Evolutionary conservation across 164 flowering plant genomes (phyloP), one percentile per base, ranked within the genome.

Genomic region (Umbilicus rupestris): DNA sequence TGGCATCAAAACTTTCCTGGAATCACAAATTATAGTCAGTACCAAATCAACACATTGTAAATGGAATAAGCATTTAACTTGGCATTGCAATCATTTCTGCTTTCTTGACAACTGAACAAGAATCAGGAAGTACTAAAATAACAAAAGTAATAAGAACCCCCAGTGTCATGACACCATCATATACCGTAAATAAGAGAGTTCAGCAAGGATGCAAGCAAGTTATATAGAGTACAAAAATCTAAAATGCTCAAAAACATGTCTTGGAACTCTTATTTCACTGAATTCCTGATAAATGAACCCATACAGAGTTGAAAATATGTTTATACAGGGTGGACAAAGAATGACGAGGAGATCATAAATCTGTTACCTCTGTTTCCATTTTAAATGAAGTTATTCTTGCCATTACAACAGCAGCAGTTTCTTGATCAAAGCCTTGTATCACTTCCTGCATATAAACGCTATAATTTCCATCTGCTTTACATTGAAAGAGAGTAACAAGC

Each of bases 1-100:
- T 89, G 42, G 99, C 89, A 78, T 94, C 97, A 80, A 94, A 91
- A 26, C 83, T 90, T 74, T 91, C 99, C 99, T 94, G 87, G 58
- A 30, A 68, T 35, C 30, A 67, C 15, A 22, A 17, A 72, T 63
- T 41, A 64, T 24, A 31, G 17, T 63, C 45, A 17, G 63, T 52
- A 52, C 58, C 26, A 0, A 20, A 24, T 20, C 22, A 47, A 20
- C 55, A 49, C 55, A 10, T 5, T n/a, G 55, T 49, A 20, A 49
- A 49, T 7, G 10, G n/a, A 45, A 45, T n/a, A 20, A 14, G 17
- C 24, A 47, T 47, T 47, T n/a, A n/a, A n/a, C n/a, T n/a, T n/a
- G 52, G 12, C 12, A 50, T 20, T 20, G 28, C 57, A 50, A 7
- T 50, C 28, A 50, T 22, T 9, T 24, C 0, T 24, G 12, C 22